phyloP scores from a whole-genome alignment of 768 basidiomycete genomes.

The Udeniomyces megalosporus region DNA sequence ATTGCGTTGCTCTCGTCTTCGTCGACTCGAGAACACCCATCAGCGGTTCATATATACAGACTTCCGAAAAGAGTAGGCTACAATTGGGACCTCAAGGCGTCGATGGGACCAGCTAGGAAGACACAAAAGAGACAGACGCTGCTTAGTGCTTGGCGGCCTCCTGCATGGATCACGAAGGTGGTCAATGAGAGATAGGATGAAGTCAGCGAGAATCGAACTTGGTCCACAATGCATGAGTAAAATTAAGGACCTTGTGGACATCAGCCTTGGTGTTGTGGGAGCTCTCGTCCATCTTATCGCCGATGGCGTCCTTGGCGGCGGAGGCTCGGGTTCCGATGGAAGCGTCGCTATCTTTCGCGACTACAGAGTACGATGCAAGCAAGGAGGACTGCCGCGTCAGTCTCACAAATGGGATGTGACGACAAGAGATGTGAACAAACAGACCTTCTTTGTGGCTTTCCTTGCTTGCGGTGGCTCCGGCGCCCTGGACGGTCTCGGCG shows the following conservation, averaged over 20 bases:
- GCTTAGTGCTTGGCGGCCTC: too few relatives aligned
- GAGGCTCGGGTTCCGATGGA: constrained; percentile 9
- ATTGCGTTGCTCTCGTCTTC: too few relatives aligned
- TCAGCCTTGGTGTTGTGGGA: not conserved
- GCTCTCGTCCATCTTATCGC: not conserved
- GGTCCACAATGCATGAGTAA: not conserved
- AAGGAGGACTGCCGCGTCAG: not conserved
- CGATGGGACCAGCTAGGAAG: too few relatives aligned
- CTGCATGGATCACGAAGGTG: too few relatives aligned
- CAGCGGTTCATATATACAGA: too few relatives aligned
- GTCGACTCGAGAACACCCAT: too few relatives aligned
- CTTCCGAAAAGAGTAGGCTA: too few relatives aligned
- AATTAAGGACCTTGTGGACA: not conserved
- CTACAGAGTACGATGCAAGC: too few relatives aligned
- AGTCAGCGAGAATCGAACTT: not conserved
- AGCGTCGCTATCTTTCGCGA: constrained; percentile 11
- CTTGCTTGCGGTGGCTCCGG: not conserved
- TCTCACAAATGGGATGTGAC: not conserved
- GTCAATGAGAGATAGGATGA: too few relatives aligned
- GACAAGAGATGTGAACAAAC: not conserved
- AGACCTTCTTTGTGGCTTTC: not conserved
- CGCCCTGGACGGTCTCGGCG: not conserved
- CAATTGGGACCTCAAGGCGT: too few relatives aligned
- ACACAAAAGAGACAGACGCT: too few relatives aligned
- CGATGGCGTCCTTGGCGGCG: constrained; percentile 10